A percentile compares a stretch with the other conserved stretches of the same genome.
These are phyloP conservation scores for Phytophthora boehmeriae DNA, from an alignment of 352 stramenopile species.

Conservation along the genomic window DNA sequence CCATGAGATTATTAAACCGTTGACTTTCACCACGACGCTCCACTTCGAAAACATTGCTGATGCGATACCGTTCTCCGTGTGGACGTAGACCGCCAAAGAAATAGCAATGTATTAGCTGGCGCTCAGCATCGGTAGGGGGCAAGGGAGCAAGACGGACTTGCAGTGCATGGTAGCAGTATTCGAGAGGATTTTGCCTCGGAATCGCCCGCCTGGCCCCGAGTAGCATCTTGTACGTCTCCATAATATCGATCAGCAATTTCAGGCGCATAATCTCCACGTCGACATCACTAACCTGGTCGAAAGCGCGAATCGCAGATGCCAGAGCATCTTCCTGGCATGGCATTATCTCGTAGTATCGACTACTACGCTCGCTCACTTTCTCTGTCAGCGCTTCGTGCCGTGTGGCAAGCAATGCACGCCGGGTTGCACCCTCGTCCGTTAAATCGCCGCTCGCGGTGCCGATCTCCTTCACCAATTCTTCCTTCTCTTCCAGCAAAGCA, in stretches of 20 bases:
- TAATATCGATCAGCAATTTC: constrained; percentile 68
- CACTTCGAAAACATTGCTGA: constrained; percentile 72
- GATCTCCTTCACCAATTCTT: constrained; percentile 57
- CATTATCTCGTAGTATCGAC: constrained; percentile 84
- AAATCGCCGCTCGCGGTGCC: constrained; percentile 50
- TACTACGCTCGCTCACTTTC: constrained; percentile 72
- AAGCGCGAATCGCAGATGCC: constrained; percentile 61
- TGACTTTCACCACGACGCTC: constrained; percentile 61
- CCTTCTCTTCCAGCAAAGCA: constrained; percentile 51
- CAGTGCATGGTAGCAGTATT: constrained; percentile 83
- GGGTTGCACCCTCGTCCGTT: constrained; percentile 42
- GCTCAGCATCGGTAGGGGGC: constrained; percentile 33
- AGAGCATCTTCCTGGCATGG: constrained; percentile 71
- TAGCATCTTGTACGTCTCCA: constrained; percentile 81
- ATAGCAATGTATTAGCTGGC: constrained; percentile 58
- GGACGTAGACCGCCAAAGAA: constrained; percentile 61
- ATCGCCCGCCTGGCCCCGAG: constrained; percentile 54
- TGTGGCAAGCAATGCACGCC: constrained; percentile 53
- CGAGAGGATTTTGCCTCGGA: constrained; percentile 50
- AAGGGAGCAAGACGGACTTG: constrained; percentile 63
- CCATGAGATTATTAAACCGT: constrained; percentile 53
- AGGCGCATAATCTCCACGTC: constrained; percentile 73
- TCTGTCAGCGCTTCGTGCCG: constrained; percentile 61
- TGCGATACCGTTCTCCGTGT: constrained; percentile 42
- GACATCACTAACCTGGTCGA: constrained; percentile 59